These are phyloP conservation scores for Acer campestre DNA, from an alignment of 345 rosid species.

Conservation along the genomic window DNA sequence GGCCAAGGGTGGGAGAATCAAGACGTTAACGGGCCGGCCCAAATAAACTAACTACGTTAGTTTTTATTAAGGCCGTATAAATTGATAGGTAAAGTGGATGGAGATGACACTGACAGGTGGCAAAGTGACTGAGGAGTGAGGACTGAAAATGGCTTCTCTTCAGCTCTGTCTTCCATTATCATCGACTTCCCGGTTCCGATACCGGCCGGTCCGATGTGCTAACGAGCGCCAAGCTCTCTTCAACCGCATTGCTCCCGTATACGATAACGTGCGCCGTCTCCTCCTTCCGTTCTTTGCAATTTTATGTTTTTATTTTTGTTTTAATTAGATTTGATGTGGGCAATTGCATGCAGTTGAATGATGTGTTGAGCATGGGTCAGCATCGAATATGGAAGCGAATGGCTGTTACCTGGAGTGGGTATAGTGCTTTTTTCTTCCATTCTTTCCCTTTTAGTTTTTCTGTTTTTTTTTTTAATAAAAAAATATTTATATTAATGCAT, in stretches of 20 bases:
- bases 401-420: constrained; percentile 79
- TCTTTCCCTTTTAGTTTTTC: neutral
- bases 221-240: constrained; percentile 66
- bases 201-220: constrained; percentile 35
- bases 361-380: constrained; percentile 79
- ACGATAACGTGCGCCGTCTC: constrained; percentile 53
- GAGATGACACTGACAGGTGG: neutral
- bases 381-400: constrained; percentile 91
- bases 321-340: neutral
- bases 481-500: too few relatives aligned
- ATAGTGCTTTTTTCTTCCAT: neutral
- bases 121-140: neutral
- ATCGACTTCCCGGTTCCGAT: constrained; percentile 1
- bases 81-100: neutral
- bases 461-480: neutral
- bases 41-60: too few relatives aligned
- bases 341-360: constrained; percentile 62
- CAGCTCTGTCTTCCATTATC: constrained; percentile 24
- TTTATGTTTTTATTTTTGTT: neutral
- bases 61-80: too few relatives aligned
- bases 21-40: too few relatives aligned
- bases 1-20: too few relatives aligned
- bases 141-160: constrained; percentile 33
- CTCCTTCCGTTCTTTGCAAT: neutral
- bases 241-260: constrained; percentile 79